These are phyloP conservation scores for Fusarium sp. DNA, from an alignment of 2,329 filamentous ascomycete species.

Conservation along the genomic window DNA sequence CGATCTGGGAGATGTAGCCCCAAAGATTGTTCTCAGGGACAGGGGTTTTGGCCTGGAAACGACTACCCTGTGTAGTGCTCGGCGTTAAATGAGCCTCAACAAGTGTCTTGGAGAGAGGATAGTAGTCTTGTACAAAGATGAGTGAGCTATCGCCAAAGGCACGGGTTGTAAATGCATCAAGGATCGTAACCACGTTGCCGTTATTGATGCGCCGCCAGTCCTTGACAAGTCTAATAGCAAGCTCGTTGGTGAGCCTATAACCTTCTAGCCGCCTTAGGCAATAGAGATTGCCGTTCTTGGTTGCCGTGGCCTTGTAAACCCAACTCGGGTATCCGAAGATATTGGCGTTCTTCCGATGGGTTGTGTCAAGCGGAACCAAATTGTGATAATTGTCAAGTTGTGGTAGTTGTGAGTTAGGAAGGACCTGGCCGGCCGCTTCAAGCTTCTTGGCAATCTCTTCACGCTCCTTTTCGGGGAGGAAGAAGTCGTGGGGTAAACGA, in stretches of 20 bases:
- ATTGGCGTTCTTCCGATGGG: slow-evolving; percentile 79
- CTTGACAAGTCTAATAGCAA: slow-evolving; percentile 86
- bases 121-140: slow-evolving; percentile 93
- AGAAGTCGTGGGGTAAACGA: slow-evolving; percentile 88
- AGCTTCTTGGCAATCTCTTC: slow-evolving; percentile 91
- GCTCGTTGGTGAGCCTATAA: slow-evolving; percentile 88
- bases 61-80: slow-evolving; percentile 57
- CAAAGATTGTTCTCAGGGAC: slow-evolving; percentile 83
- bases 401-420: slow-evolving; percentile 82
- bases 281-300: slow-evolving; percentile 90
- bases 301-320: slow-evolving; percentile 94
- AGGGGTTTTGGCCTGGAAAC: slow-evolving; percentile 59
- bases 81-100: slow-evolving; percentile 80
- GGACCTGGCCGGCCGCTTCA: slow-evolving; percentile 85
- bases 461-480: slow-evolving; percentile 86
- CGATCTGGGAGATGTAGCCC: slow-evolving; percentile 92
- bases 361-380: slow-evolving; percentile 87
- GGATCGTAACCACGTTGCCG: slow-evolving; percentile 84
- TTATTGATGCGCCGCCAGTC: slow-evolving; percentile 90
- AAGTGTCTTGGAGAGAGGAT: slow-evolving; percentile 90
- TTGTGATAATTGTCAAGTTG: slow-evolving; percentile 91
- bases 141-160: slow-evolving; percentile 95
- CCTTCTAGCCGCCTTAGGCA: slow-evolving; percentile 88
- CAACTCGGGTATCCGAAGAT: slow-evolving; percentile 91
- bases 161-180: slow-evolving; percentile 93